A percentile compares a stretch with the other conserved stretches of the same genome.
Conservation (phyloP, 257 asterid species). For the Phtheirospermum japonicum region DNA sequence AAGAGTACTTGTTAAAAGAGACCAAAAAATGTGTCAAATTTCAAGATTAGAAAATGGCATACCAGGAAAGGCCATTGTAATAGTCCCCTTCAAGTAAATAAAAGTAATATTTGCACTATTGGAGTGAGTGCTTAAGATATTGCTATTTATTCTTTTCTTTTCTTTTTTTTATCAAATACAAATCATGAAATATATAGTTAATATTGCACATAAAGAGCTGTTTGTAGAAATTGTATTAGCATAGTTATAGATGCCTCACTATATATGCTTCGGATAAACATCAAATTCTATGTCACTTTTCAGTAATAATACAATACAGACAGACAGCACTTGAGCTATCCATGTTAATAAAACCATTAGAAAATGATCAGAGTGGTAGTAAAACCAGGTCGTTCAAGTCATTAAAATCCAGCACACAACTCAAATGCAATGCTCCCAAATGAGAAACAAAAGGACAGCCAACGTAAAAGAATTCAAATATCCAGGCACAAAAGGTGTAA, state of each 20-base stretch:
- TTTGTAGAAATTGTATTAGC: neutral
- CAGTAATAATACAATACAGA: neutral
- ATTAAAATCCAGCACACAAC: neutral
- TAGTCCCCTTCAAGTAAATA: no score
- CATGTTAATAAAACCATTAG: neutral
- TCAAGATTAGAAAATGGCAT: neutral
- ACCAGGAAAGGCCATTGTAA: neutral
- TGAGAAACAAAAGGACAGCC: conserved; percentile 7
- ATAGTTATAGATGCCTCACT: neutral
- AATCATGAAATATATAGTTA: neutral
- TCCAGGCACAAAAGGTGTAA: neutral
- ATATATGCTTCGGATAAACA: neutral
- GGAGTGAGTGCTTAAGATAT: no score
- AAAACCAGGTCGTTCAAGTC: no score
- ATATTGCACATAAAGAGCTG: neutral
- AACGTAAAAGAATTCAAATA: neutral
- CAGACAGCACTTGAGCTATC: neutral
- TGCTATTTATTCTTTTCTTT: no score
- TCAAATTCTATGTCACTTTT: neutral
- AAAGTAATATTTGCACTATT: no score
- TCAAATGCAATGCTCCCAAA: conserved; percentile 1
- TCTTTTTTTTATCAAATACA: neutral
- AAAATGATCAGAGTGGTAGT: no score
- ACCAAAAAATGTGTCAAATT: neutral
- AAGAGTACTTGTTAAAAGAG: no score